Evolutionary conservation across 257 asterid genomes (phyloP).

Genomic region (Rauvolfia tetraphylla): DNA sequence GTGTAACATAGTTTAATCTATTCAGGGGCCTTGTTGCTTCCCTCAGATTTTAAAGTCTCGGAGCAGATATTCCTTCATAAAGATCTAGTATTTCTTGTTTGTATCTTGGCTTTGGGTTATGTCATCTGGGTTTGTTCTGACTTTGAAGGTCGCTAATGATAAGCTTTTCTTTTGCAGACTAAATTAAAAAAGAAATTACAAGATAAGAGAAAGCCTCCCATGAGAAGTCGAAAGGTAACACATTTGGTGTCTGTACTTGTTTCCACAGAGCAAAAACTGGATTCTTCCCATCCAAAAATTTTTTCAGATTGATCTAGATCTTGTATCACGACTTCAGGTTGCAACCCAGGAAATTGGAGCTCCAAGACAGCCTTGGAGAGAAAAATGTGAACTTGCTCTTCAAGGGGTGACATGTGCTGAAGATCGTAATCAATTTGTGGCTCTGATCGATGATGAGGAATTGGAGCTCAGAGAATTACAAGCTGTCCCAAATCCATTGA

Average conservation of each 20-base stretch:
- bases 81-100: not conserved
- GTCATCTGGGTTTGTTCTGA: not conserved
- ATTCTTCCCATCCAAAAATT: not conserved
- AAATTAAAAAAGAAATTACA: slow-evolving; percentile 54
- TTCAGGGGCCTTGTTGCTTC: not conserved
- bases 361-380: slow-evolving; percentile 44
- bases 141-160: slow-evolving; percentile 11
- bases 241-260: slow-evolving; percentile 2
- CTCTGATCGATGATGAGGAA: slow-evolving; percentile 86
- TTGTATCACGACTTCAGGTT: slow-evolving; percentile 38
- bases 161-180: slow-evolving; percentile 44
- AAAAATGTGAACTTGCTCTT: slow-evolving; percentile 75
- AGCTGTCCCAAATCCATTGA: slow-evolving; percentile 73
- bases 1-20: not conserved
- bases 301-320: slow-evolving; percentile 13
- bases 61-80: not conserved
- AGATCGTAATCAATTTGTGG: slow-evolving; percentile 36
- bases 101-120: not conserved
- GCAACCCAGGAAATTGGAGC: slow-evolving; percentile 46
- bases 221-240: slow-evolving; percentile 56
- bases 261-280: not conserved
- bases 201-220: slow-evolving; percentile 56
- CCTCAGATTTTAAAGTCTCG: not conserved
- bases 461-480: slow-evolving; percentile 82
- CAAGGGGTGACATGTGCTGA: slow-evolving; percentile 45